Base-by-base conservation (phyloP, 2,329 filamentous ascomycete species). In the Colletotrichum sp. region DNA sequence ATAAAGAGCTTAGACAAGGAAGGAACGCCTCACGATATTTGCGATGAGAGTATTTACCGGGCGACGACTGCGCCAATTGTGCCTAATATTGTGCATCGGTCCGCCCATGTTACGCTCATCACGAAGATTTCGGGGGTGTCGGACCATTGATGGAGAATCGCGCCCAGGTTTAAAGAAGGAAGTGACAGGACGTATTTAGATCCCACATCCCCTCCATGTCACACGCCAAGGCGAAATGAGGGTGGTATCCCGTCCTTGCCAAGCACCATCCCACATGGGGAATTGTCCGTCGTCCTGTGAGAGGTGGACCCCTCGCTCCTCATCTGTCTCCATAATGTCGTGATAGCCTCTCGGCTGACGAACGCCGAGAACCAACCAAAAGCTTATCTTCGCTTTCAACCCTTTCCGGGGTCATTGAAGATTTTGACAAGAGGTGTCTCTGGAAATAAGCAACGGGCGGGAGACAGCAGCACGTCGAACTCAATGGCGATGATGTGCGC, bases 321-420 rank as follows among this genome's bases (percentile, higher is more conserved):
- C 63, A 66, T 66, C 36, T 66, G 34, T 66, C 63, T 36, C 63
- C 63, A 66, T 66, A 39, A 66, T 66, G 63, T 66, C 63, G 63
- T 66, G 63, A 66, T 66, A 16, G 63, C 36, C 6, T 66, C 21
- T 49, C 36, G 63, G 63, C 34, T 49, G 63, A 49, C 26, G 32
- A 18, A 26, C 39, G 63, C 63, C 63, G 63, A 66, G n/a, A 44
- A 49, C 63, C 63, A 39, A 66, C 63, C 63, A 66, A 66, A 66
- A 66, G 63, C 63, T 66, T 66, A 30, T 66, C 63, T 66, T 66
- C 24, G n/a, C 6, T n/a, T 9, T 44, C 21, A 66, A 49, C 7
- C 18, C 1, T 28, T 59, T 59, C 55, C 26, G 13, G 55, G 21
- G 1, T 59, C 55, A 59, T 28, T 15, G 13, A 15, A 15, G 26